A percentile compares a stretch with the other conserved stretches of the same genome.
phyloP scores from a whole-genome alignment of 1,284 basidiomycete genomes.

The Boletellus dicymbophilus region DNA sequence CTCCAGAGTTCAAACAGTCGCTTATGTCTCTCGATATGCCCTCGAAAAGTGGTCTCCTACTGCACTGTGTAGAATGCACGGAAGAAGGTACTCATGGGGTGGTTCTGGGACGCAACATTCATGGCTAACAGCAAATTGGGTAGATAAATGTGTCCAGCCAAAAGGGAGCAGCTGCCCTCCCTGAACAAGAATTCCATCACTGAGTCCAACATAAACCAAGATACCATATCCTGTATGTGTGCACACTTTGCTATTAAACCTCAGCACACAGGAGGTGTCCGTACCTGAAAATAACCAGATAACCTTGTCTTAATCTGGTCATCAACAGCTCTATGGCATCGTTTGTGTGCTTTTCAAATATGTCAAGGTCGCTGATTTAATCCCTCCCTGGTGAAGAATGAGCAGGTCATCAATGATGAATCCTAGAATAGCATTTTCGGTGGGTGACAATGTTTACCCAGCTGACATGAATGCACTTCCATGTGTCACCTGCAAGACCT shows the following conservation, averaged over 20 bases:
- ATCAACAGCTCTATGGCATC: constrained; percentile 42
- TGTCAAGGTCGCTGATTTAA: constrained; percentile 52
- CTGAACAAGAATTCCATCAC: constrained; percentile 44
- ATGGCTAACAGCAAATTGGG: constrained; percentile 13
- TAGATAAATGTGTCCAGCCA: constrained; percentile 32
- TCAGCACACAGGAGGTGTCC: background rate
- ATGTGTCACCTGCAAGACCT: constrained; percentile 46
- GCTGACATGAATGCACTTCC: constrained; percentile 40
- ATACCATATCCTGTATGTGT: constrained; percentile 34
- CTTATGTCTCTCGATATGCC: constrained; percentile 29
- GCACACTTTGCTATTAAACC: background rate
- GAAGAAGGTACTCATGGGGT: constrained; percentile 35
- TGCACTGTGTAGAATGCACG: constrained; percentile 35
- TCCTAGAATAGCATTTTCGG: constrained; percentile 31
- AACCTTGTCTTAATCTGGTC: constrained; percentile 40
- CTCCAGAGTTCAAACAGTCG: constrained; percentile 34
- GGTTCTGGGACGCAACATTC: constrained; percentile 4
- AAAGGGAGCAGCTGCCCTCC: constrained; percentile 30
- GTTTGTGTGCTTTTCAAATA: constrained; percentile 50
- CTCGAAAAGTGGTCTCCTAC: constrained; percentile 18
- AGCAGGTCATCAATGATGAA: constrained; percentile 60
- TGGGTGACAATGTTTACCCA: background rate
- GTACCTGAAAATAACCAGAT: constrained; percentile 52
- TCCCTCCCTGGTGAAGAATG: constrained; percentile 58
- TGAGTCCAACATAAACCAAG: constrained; percentile 43